These are phyloP conservation scores for Mrakiaceae sp. DNA, from an alignment of 1,284 basidiomycete species.

Conservation along the genomic window DNA sequence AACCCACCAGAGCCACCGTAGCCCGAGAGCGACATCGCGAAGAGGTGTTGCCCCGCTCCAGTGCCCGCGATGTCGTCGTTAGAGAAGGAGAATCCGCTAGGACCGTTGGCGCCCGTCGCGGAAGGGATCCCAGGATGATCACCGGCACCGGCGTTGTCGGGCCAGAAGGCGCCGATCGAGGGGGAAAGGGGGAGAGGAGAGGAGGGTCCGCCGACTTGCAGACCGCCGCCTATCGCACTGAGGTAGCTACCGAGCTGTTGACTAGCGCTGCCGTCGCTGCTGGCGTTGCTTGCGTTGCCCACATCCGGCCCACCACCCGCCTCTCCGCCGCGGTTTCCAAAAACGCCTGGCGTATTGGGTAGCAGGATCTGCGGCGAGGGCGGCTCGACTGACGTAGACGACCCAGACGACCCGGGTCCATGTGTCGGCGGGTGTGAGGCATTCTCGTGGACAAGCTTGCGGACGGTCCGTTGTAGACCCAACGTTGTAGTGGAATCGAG, in stretches of 20 bases:
- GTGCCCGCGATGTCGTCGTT: not conserved
- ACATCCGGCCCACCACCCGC: not conserved
- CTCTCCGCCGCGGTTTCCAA: not conserved
- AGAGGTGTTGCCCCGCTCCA: not conserved
- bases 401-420: not conserved
- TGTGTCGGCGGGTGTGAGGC: not conserved
- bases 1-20: not conserved
- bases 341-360: not conserved
- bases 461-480: constrained; percentile 14
- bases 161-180: not conserved
- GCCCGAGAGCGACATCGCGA: not conserved
- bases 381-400: not conserved
- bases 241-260: not conserved
- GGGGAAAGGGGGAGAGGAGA: not conserved
- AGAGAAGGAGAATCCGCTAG: not conserved
- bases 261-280: not conserved
- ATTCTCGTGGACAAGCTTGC: constrained; percentile 11
- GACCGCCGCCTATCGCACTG: not conserved
- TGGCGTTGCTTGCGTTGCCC: not conserved
- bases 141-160: too few relatives aligned
- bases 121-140: too few relatives aligned
- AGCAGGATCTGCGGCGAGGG: not conserved
- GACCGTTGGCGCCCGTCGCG: not conserved
- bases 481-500: not conserved
- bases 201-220: not conserved